phyloP scores from a whole-genome alignment of 169 alveolate species.

The Theileria parva region DNA sequence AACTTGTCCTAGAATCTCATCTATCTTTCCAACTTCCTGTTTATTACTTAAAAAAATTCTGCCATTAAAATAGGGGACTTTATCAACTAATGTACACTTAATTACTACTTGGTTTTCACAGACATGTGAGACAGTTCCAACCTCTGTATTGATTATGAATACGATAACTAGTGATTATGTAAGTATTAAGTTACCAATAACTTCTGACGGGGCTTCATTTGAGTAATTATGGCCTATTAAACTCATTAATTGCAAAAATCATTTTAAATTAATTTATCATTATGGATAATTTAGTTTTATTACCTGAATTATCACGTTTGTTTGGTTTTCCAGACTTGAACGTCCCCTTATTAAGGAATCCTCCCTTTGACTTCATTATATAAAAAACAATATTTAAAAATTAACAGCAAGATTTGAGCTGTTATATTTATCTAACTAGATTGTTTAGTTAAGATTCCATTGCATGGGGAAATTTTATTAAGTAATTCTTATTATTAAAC shows the following conservation, averaged over 20 bases:
- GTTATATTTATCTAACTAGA: not conserved
- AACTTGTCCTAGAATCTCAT: constrained; percentile 93
- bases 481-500: not conserved
- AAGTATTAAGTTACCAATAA: constrained; percentile 39
- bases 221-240: not conserved
- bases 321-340: not conserved
- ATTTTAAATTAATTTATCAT: not conserved
- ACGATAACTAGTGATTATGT: too few relatives aligned
- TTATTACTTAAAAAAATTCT: constrained; percentile 91
- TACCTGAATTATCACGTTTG: not conserved
- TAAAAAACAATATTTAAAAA: not conserved
- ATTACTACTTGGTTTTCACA: constrained; percentile 90
- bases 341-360: not conserved
- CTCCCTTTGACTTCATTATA: not conserved
- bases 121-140: constrained; percentile 88
- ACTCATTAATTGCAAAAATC: not conserved
- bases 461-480: not conserved
- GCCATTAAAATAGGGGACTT: constrained; percentile 94
- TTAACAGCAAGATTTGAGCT: constrained; percentile 1
- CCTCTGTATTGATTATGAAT: constrained; percentile 32
- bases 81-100: constrained; percentile 80
- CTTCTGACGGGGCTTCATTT: constrained; percentile 46
- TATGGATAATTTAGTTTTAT: not conserved
- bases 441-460: not conserved
- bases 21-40: constrained; percentile 93